Evolutionary conservation across 768 basidiomycete species (phyloP), one percentile per base, ranked within the genome.

Genomic region (Lanmaoa rubissima): DNA sequence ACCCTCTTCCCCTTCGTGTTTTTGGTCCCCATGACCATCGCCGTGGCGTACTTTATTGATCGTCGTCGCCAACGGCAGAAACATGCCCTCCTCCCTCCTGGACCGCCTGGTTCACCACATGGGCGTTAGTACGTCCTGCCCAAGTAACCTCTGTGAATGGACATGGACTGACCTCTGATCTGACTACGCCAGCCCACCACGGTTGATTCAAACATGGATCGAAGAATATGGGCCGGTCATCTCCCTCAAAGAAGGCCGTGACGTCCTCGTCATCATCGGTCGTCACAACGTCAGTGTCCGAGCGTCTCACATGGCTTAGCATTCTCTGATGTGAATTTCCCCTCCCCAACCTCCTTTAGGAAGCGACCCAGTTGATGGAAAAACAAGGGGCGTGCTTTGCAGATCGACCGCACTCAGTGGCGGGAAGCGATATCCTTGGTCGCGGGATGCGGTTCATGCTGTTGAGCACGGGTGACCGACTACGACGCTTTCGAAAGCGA

Each of bases 301-400:
- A 19, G 24, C 6, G 10, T 32, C 5, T 2, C 5, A 39, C 31
- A 6, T 17, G 5, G 13, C 5, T 4, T 13, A 0, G 1, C 5
- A 5, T 17, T n/a, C 5, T 5, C 36, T 57, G 52, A 46, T 3
- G 11, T 13, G n/a, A 6, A 24, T 36, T 21, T 8, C 13, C 6
- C 41, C 12, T 7, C 21, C 12, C 19, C n/a, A 19, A 40, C 3
- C 6, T 2, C 14, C 19, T 14, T n/a, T 5, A 69, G 67, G 69
- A 66, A 45, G 83, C 84, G 0, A 74, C 81, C 1, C 81, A 84
- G 12, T 78, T 85, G 49, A 76, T 86, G 80, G 84, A 85, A 67
- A 79, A 81, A 58, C 81, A 85, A 56, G 83, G 83, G 0, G 80
- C 79, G 0, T 61, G 62, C 4, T 72, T 80, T 17, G 77, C 76